These are phyloP conservation scores for Dictyostelium firmibasis DNA, from an alignment of 78 protist species.

Conservation along the genomic window DNA sequence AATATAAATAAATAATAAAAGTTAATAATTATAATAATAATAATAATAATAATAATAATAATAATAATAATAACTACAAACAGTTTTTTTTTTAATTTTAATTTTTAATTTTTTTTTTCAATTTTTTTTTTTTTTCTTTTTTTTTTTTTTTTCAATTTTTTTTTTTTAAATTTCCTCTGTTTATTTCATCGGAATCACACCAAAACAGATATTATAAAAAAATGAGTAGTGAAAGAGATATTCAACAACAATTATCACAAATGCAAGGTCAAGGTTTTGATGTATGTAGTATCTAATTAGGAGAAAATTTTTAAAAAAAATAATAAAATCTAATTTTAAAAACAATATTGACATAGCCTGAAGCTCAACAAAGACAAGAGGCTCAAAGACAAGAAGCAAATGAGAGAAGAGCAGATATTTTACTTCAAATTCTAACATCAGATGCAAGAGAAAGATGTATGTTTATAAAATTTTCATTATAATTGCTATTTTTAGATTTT, in stretches of 20 bases:
- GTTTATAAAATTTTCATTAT: background rate
- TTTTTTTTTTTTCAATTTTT: background rate
- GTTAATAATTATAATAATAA: background rate
- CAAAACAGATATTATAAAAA: background rate
- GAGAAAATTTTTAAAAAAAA: background rate
- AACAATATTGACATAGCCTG: background rate
- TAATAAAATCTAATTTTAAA: background rate
- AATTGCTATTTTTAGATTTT: background rate
- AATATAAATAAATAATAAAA: background rate
- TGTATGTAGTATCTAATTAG: background rate
- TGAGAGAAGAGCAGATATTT: conserved; percentile 49
- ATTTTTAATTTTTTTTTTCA: no score
- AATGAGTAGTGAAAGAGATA: background rate
- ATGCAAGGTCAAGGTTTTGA: conserved; percentile 7
- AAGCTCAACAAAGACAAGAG: conserved; percentile 32
- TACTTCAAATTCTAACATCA: conserved; percentile 51
- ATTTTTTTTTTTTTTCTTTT: no score
- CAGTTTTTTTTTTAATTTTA: no score
- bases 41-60: no score
- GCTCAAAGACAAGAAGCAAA: conserved; percentile 69
- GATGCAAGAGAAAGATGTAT: conserved; percentile 80
- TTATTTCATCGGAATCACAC: no score
- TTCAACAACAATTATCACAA: background rate
- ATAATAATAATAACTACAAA: no score
- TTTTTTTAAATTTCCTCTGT: no score